Evolutionary conservation across 306 rosid genomes (phyloP), one percentile per base, ranked within the genome.

Genomic region (Begonia loranthoides): DNA sequence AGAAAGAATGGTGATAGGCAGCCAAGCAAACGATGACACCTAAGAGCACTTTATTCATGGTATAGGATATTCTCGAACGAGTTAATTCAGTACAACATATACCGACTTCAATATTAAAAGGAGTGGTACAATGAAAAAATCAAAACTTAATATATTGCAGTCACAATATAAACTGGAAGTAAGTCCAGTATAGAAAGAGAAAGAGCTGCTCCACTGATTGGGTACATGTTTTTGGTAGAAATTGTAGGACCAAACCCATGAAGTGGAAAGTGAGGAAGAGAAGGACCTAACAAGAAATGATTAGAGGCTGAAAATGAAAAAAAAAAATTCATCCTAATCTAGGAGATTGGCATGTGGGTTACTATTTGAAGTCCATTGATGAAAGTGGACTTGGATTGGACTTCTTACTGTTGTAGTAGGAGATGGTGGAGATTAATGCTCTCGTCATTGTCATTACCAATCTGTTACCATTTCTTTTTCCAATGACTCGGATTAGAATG

Each of bases 21-120:
- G 66, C 77, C 67, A 47, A 61, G 57, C 40, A 71, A 58, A 69
- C 77, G 74, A 76, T 15, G 57, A 73, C 12, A 71, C 84, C 15
- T 48, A 41, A 39, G 60, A 62, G 63, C 80, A 73, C 70, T 68
- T 64, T 54, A 50, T 58, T 72, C 58, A 58, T 61, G 63, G 71
- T 73, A 49, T 10, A 51, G 61, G 66, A 78, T 54, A 61, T 71
- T 68, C 79, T 64, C 52, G 47, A 41, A 62, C 52, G 68, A 40
- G 41, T 73, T 8, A 44, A 9, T 22, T 65, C 55, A 47, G 43
- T 39, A 9, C 16, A 63, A 21, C 41, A 33, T 50, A 49, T 41
- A 15, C 8, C 59, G 38, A 17, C 10, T 60, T 33, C 49, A 40
- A 21, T 63, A 46, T 68, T 56, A 12, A 53, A 28, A 9, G 36